Base-by-base conservation (phyloP, 176 grass and related monocot species). In the Cocos nucifera region DNA sequence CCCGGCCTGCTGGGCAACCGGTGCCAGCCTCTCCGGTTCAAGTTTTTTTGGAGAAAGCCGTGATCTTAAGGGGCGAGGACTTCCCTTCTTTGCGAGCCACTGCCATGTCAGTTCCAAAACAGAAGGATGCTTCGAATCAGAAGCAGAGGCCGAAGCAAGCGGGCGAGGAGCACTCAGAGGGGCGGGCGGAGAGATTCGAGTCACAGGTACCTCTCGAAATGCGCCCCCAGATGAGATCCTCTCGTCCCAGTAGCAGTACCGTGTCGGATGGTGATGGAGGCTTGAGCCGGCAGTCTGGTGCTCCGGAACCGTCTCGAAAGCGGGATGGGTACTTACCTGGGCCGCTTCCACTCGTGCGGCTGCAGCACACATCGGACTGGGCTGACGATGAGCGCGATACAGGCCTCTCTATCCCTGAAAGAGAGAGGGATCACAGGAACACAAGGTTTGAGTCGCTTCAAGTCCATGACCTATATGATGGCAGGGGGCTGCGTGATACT, bases 311-410 rank as follows among this genome's bases (percentile, higher is more conserved):
- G 61, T 67, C 4, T 2, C 84, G 62, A 57, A 85, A 80, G 73
- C 58, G 74, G 58, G 81, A 80, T 50, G 64, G 80, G 8, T 50
- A 67, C 18, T 58, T 77, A 27, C 54, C 67, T 39, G 75, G 80
- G 50, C 73, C 56, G 7, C 78, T 97, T 27, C 93, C 93, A 2
- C 63, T 80, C 14, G 73, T 86, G 23, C 62, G 67, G 26, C 70
- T 97, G 6, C 74, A 73, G 50, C 89, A 88, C 62, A 79, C 89
- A 65, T 91, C 93, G 59, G 93, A 92, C 14, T 97, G 93, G 93
- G 88, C 84, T 56, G 93, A 97, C 55, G 93, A 97, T 64, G 93
- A 97, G 59, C 93, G 93, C 53, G 87, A 97, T 64, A 97, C 87
- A 14, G 81, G 73, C 26, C 73, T 97, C 6, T 83, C 79, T 71